phyloP scores from a whole-genome alignment of 495 filamentous ascomycete genomes.

The Xeromyces bisporus region DNA sequence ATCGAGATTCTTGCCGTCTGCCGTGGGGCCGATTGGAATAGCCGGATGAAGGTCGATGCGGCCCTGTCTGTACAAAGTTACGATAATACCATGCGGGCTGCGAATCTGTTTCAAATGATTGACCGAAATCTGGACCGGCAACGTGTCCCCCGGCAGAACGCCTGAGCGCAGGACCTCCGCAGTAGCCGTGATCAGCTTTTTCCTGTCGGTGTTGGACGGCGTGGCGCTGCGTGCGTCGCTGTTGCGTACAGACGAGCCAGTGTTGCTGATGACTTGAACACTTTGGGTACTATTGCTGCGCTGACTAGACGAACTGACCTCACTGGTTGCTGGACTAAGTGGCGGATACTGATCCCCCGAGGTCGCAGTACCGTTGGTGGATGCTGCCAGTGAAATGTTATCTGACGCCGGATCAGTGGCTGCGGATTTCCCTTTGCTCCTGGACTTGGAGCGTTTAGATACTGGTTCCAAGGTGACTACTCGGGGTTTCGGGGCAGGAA shows the following conservation, averaged over 20 bases:
- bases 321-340: constrained; percentile 42
- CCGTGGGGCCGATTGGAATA: constrained; percentile 40
- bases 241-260: constrained; percentile 22
- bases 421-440: constrained; percentile 19
- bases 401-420: constrained; percentile 21
- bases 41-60: constrained; percentile 76
- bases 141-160: constrained; percentile 67
- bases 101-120: constrained; percentile 75
- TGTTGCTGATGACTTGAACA: constrained; percentile 26
- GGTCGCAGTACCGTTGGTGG: constrained; percentile 11
- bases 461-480: constrained; percentile 69
- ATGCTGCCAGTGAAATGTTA: constrained; percentile 17
- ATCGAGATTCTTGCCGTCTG: constrained; percentile 44
- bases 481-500: constrained; percentile 44
- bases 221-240: constrained; percentile 27
- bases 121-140: constrained; percentile 65
- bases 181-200: constrained; percentile 54
- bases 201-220: constrained; percentile 35
- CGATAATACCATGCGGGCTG: constrained; percentile 79
- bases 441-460: constrained; percentile 36
- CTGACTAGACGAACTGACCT: constrained; percentile 44
- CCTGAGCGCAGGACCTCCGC: constrained; percentile 69
- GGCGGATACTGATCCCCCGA: constrained; percentile 22
- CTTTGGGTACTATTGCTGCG: constrained; percentile 42
- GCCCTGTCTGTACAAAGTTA: constrained; percentile 83